Conservation (phyloP, 2,329 filamentous ascomycete species). For the Endoconidiophora polonica region DNA sequence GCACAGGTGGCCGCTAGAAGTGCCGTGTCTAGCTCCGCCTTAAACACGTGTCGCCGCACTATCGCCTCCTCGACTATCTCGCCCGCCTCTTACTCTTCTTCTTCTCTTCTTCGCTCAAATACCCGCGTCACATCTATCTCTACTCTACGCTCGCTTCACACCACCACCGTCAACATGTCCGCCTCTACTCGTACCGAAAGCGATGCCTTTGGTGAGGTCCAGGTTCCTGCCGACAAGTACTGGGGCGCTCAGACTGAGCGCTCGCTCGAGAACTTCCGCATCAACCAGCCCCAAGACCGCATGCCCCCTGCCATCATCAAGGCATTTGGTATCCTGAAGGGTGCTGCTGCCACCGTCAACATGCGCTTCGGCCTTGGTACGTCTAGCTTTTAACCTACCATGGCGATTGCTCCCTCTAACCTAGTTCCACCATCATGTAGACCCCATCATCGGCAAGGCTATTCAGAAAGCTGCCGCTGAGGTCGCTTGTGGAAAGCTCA, state of each 20-base stretch:
- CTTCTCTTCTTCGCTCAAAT: slow-evolving; percentile 1
- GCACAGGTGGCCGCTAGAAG: slow-evolving; percentile 8
- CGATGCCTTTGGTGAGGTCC: slow-evolving; percentile 94
- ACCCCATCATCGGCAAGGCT: slow-evolving; percentile 76
- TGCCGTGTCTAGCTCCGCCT: slow-evolving; percentile 2
- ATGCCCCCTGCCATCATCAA: slow-evolving; percentile 87
- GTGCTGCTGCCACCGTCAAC: slow-evolving; percentile 88
- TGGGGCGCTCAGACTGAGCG: slow-evolving; percentile 97
- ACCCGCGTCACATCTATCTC: slow-evolving; percentile 5
- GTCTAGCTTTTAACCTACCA: slow-evolving; percentile 11
- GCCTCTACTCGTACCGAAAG: slow-evolving; percentile 58
- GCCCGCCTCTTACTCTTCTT: neutral
- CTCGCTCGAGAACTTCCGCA: slow-evolving; percentile 93
- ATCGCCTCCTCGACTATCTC: neutral
- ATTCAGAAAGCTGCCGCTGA: slow-evolving; percentile 90
- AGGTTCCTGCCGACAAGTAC: slow-evolving; percentile 85
- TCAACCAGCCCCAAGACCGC: slow-evolving; percentile 97
- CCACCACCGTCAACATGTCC: slow-evolving; percentile 29
- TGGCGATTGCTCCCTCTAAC: neutral
- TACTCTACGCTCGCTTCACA: slow-evolving; percentile 22
- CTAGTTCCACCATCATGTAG: slow-evolving; percentile 25
- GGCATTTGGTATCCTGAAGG: slow-evolving; percentile 95
- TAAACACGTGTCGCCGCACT: neutral
- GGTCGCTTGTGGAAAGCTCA: slow-evolving; percentile 80
- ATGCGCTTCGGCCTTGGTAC: slow-evolving; percentile 79